Percentiles rank a stretch among this genome's conserved stretches.
Conservation (phyloP, 306 rosid species). For the Ormosia semicastrata region DNA sequence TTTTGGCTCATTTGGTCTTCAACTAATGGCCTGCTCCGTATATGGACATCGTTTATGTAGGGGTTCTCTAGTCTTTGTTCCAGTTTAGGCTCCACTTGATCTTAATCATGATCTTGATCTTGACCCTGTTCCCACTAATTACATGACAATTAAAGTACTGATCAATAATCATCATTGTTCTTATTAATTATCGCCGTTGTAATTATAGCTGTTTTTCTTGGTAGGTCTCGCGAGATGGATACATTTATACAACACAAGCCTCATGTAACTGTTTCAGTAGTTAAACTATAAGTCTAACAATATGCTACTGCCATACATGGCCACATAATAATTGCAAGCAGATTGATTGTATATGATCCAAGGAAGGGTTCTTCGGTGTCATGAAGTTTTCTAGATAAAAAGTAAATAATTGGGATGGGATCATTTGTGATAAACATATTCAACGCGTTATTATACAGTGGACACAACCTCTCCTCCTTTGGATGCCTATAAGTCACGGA, state of each 20-base stretch:
- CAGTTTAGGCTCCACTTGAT: neutral
- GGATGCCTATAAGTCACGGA: neutral
- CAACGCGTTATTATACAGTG: neutral
- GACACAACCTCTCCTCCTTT: neutral
- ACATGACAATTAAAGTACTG: slow-evolving; percentile 22
- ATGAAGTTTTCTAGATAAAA: neutral
- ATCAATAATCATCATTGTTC: slow-evolving; percentile 11
- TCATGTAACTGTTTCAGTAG: slow-evolving; percentile 25
- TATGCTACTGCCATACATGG: neutral
- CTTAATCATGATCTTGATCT: slow-evolving; percentile 6
- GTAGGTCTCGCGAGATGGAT: slow-evolving; percentile 29
- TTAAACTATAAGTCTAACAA: neutral
- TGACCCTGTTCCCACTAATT: neutral
- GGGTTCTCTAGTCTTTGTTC: slow-evolving; percentile 27
- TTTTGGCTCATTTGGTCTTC: slow-evolving; percentile 25
- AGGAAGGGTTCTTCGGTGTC: neutral
- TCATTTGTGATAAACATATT: neutral
- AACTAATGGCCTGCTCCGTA: neutral
- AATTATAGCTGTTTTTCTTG: slow-evolving; percentile 25
- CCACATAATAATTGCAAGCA: neutral
- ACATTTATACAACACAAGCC: neutral
- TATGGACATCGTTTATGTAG: slow-evolving; percentile 7
- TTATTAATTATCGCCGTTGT: slow-evolving; percentile 38
- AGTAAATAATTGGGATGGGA: neutral
- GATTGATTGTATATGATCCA: neutral